phyloP scores from a whole-genome alignment of 2,329 filamentous ascomycete genomes.

The Juglanconis oblonga region DNA sequence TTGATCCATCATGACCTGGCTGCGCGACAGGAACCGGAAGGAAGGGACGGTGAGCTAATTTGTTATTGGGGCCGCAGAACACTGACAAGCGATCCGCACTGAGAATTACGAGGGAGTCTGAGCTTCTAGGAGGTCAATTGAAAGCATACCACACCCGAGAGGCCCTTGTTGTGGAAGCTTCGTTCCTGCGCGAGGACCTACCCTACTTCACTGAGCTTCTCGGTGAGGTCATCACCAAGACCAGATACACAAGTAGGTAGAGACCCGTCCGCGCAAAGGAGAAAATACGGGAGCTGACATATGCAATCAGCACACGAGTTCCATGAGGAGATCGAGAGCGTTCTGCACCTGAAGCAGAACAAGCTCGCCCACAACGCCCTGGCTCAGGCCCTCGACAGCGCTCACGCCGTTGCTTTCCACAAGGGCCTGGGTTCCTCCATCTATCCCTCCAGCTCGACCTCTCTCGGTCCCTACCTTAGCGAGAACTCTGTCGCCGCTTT shows the following conservation, averaged over 20 bases:
- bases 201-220: conserved; percentile 97
- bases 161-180: conserved; percentile 86
- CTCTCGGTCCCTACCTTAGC: conserved; percentile 77
- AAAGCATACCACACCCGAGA: conserved; percentile 86
- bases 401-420: conserved; percentile 87
- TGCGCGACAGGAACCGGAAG: conserved; percentile 11
- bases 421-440: conserved; percentile 80
- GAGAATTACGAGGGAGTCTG: conserved; percentile 90
- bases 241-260: conserved; percentile 74
- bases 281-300: conserved; percentile 18
- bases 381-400: conserved; percentile 78
- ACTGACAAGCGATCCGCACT: conserved; percentile 85
- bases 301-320: conserved; percentile 72
- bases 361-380: conserved; percentile 60
- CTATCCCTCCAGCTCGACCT: conserved; percentile 67
- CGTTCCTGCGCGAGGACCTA: conserved; percentile 91
- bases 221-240: conserved; percentile 83
- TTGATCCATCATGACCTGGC: conserved; percentile 17
- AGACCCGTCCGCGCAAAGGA: conserved; percentile 10
- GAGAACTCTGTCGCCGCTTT: conserved; percentile 72
- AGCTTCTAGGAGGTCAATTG: conserved; percentile 91
- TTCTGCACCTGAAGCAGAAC: conserved; percentile 76
- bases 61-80: conserved; percentile 54
- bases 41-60: conserved; percentile 43
- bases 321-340: conserved; percentile 78